These are phyloP conservation scores for Sporormia fimetaria DNA, from an alignment of 495 filamentous ascomycete genomes.

Conservation along the genomic window DNA sequence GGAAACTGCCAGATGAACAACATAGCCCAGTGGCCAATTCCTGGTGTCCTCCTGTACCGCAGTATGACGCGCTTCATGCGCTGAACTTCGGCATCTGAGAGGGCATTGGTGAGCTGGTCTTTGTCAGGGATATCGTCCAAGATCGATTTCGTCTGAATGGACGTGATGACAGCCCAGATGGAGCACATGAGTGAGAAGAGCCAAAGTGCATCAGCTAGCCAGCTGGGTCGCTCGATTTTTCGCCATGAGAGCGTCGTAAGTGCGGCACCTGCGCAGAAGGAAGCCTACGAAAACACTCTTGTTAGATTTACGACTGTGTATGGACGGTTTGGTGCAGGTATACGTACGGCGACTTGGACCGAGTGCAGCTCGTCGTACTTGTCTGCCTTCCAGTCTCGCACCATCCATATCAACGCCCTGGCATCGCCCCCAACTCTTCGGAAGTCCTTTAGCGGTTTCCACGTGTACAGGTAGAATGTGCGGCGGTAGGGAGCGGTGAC, in stretches of 20 bases:
- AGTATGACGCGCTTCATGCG: constrained; percentile 10
- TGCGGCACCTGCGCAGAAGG: constrained; percentile 19
- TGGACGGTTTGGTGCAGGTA: not conserved
- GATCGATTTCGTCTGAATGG: constrained; percentile 19
- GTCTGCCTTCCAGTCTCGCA: constrained; percentile 12
- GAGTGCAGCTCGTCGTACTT: constrained; percentile 23
- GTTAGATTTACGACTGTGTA: not conserved
- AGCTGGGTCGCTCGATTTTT: constrained; percentile 3
- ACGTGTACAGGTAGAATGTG: constrained; percentile 23
- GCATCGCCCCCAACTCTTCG: constrained; percentile 5
- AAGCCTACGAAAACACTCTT: constrained; percentile 2
- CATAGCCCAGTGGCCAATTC: constrained; percentile 18
- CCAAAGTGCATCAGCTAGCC: constrained; percentile 16
- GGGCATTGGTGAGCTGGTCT: constrained; percentile 2
- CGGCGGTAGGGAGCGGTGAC: constrained; percentile 19
- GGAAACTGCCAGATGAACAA: constrained; percentile 24
- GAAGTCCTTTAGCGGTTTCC: constrained; percentile 15
- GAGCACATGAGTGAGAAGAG: constrained; percentile 16
- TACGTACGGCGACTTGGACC: constrained; percentile 20
- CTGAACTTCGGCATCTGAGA: constrained; percentile 14
- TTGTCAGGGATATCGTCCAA: constrained; percentile 17
- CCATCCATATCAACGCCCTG: constrained; percentile 1
- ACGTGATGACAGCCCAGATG: constrained; percentile 20
- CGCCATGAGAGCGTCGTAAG: constrained; percentile 15
- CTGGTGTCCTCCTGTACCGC: constrained; percentile 16